Evolutionary conservation across 2,329 filamentous ascomycete species (phyloP), one percentile per base, ranked within the genome.

Genomic region (Beauveria bassiana): DNA sequence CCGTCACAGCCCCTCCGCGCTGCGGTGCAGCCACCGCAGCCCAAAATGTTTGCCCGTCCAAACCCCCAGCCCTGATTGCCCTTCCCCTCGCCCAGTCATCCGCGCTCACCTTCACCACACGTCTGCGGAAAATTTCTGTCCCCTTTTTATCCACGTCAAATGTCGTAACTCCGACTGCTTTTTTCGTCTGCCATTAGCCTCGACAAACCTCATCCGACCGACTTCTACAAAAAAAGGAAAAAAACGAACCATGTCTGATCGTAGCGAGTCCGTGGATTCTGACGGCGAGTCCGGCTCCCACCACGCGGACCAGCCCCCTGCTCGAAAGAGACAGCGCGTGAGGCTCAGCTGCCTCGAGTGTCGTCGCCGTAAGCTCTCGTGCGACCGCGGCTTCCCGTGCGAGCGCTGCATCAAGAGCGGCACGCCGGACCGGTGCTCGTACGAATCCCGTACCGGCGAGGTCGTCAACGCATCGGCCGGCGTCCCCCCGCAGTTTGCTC

Each of bases 401-500:
- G 82, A 85, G 70, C 80, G 83, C 52, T 86, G 83, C 71, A 78
- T 85, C 71, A 85, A 85, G 72, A 85, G 82, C 63, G 82, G 82
- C 67, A 86, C 82, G 31, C 79, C 82, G 22, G 83, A 85, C 57
- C 78, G 80, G 18, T 86, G 83, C 72, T 82, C 79, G 64, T 86
- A 85, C 68, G 83, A 86, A 71, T 79, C 81, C 34, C 82, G 78
- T 73, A 81, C 74, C 55, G 77, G 79, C 60, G 79, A 80, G 67
- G 73, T 82, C 63, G 73, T 81, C 64, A 77, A 79, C 61, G 73
- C 78, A 68, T 75, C 76, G 59, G 75, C 79, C 51, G 75, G 80
- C 65, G 70, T 78, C 64, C 72, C 75, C 67, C 71, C 75, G 70
- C 73, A 75, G 68, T 70, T 75, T 73, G 71, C 73, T 64, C 71